A percentile compares a stretch with the other conserved stretches of the same genome.
Conservation (phyloP, 768 basidiomycete genomes). For the Cubamyces lactineus region DNA sequence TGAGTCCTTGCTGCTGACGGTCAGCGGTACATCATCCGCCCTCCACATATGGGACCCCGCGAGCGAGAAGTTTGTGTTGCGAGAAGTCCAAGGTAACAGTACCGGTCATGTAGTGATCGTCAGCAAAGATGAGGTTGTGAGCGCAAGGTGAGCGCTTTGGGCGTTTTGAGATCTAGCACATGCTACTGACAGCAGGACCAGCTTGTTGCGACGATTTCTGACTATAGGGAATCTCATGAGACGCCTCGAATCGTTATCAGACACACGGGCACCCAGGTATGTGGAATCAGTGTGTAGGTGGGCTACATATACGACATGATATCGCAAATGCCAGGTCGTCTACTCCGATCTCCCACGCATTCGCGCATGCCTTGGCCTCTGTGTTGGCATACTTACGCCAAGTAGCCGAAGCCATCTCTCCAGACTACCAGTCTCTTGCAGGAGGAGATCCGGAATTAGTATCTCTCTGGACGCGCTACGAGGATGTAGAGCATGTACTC, state of each 20-base stretch:
- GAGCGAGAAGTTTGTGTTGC: conserved; percentile 59
- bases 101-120: conserved; percentile 50
- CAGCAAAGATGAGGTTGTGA: conserved; percentile 59
- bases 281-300: conserved; percentile 4
- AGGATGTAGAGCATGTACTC: conserved; percentile 30
- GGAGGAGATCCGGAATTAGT: conserved; percentile 19
- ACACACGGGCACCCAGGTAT: conserved; percentile 53
- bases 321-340: background rate
- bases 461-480: conserved; percentile 32
- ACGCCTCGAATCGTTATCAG: conserved; percentile 61
- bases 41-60: conserved; percentile 64
- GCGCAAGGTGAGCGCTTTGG: conserved; percentile 50
- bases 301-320: background rate
- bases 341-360: conserved; percentile 56
- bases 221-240: conserved; percentile 69
- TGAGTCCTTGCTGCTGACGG: conserved; percentile 53
- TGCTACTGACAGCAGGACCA: conserved; percentile 30
- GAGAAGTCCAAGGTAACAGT: conserved; percentile 39
- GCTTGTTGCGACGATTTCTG: conserved; percentile 64
- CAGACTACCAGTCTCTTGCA: background rate
- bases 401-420: conserved; percentile 1
- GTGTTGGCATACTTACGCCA: conserved; percentile 54
- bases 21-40: conserved; percentile 69
- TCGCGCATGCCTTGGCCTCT: conserved; percentile 65
- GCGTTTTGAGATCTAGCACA: background rate